These are phyloP conservation scores for Diaporthe vaccinii DNA, from an alignment of 2,329 filamentous ascomycete species.

Conservation along the genomic window DNA sequence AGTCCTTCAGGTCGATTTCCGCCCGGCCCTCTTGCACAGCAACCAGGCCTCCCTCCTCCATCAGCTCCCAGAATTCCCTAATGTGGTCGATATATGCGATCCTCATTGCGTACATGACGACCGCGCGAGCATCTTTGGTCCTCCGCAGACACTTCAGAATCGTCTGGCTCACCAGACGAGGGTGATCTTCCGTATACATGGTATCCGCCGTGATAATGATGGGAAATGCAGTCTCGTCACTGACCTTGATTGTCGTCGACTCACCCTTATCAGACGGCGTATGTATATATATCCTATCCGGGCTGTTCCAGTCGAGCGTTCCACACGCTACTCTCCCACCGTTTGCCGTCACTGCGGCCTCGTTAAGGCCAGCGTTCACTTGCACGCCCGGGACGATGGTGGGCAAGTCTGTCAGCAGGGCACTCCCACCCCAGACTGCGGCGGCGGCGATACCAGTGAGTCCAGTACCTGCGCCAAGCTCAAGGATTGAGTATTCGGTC, in stretches of 20 bases:
- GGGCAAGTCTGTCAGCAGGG: constrained; percentile 38
- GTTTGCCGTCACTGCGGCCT: constrained; percentile 2
- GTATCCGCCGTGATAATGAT: constrained; percentile 39
- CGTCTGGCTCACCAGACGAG: constrained; percentile 36
- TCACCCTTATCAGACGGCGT: not conserved
- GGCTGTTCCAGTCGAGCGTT: constrained; percentile 38
- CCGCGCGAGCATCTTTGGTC: constrained; percentile 19
- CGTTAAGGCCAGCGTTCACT: constrained; percentile 38
- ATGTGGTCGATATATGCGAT: constrained; percentile 41
- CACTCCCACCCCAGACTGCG: constrained; percentile 31
- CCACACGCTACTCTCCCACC: constrained; percentile 30
- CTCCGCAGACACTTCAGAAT: constrained; percentile 36
- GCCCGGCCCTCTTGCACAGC: constrained; percentile 39
- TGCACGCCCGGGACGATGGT: constrained; percentile 40
- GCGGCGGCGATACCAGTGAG: constrained; percentile 37
- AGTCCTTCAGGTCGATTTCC: constrained; percentile 39
- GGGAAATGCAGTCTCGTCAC: constrained; percentile 36
- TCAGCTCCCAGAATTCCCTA: constrained; percentile 40
- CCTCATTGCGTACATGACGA: constrained; percentile 39
- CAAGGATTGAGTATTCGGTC: constrained; percentile 29
- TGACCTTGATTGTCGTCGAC: constrained; percentile 1
- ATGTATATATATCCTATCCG: constrained; percentile 25
- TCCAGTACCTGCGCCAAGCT: constrained; percentile 40
- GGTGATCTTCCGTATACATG: constrained; percentile 40
- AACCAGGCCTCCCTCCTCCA: constrained; percentile 39